phyloP scores from a whole-genome alignment of 139 green algal genomes.

The Ostreobium quekettii region DNA sequence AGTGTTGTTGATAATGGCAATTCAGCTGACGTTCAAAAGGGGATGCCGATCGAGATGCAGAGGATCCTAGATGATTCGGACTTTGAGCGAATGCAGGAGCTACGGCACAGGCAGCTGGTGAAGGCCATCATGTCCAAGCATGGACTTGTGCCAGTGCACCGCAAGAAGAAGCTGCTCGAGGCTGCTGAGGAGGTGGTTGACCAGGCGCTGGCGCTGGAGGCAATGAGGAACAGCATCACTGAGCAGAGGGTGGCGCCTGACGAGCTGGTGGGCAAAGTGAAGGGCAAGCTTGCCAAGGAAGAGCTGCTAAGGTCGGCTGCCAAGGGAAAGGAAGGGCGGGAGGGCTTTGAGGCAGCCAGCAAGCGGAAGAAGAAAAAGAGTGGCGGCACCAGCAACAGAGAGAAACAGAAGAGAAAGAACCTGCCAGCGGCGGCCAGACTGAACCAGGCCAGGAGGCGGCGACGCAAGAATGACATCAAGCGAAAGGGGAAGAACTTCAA shows the following conservation, averaged over 20 bases:
- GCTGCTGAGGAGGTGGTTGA: conserved; percentile 8
- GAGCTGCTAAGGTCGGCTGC: background rate
- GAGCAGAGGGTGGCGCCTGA: background rate
- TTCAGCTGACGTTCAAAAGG: background rate
- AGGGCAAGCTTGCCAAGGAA: conserved; percentile 3
- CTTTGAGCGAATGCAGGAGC: conserved; percentile 59
- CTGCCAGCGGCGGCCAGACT: conserved; percentile 76
- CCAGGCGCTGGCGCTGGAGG: background rate
- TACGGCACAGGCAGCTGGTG: conserved; percentile 18
- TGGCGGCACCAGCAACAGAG: conserved; percentile 68
- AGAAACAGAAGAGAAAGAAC: conserved; percentile 84
- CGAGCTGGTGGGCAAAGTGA: conserved; percentile 1
- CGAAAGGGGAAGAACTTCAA: conserved; percentile 65
- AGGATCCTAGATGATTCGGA: conserved; percentile 63
- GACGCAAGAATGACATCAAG: conserved; percentile 20
- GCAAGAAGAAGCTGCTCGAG: background rate
- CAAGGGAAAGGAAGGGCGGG: conserved; percentile 70
- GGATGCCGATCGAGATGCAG: conserved; percentile 12
- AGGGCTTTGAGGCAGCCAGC: conserved; percentile 58
- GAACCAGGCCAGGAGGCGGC: conserved; percentile 44
- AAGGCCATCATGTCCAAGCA: background rate
- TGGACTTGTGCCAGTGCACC: background rate
- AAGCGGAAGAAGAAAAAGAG: conserved; percentile 79
- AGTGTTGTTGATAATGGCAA: too few relatives aligned
- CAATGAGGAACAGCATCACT: background rate